Percentiles rank a stretch among this genome's conserved stretches.
phyloP scores from a whole-genome alignment of 345 rosid genomes.

The Citrus australasica region DNA sequence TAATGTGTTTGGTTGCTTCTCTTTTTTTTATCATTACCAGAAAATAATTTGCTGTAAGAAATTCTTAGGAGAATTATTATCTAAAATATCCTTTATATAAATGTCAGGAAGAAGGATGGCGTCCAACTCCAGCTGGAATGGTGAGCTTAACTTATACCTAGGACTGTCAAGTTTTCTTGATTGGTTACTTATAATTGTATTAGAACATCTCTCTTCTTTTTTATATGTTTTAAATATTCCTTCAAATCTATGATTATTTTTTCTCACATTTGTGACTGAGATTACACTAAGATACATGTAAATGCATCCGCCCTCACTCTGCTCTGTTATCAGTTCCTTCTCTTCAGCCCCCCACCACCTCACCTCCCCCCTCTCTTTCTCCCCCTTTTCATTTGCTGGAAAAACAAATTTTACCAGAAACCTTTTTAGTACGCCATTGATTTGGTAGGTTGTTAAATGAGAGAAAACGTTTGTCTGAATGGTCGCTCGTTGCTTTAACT shows the following conservation, averaged over 20 bases:
- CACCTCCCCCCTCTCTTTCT: too few relatives aligned
- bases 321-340: too few relatives aligned
- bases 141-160: slow-evolving; percentile 40
- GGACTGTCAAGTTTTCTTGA: not conserved
- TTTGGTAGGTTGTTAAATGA: not conserved
- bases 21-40: not conserved
- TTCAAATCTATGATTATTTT: not conserved
- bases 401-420: too few relatives aligned
- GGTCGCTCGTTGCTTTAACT: not conserved
- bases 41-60: not conserved
- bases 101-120: slow-evolving; percentile 52
- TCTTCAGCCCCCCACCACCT: too few relatives aligned
- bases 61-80: not conserved
- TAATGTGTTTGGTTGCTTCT: not conserved
- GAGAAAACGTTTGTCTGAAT: not conserved
- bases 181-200: not conserved
- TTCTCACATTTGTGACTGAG: not conserved
- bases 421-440: not conserved
- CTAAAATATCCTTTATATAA: not conserved
- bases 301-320: not conserved
- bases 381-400: too few relatives aligned
- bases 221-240: not conserved
- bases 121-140: slow-evolving; percentile 77
- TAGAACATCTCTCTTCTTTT: not conserved
- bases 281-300: not conserved